phyloP scores from a whole-genome alignment of 345 rosid species.

The Gossypium raimondii region DNA sequence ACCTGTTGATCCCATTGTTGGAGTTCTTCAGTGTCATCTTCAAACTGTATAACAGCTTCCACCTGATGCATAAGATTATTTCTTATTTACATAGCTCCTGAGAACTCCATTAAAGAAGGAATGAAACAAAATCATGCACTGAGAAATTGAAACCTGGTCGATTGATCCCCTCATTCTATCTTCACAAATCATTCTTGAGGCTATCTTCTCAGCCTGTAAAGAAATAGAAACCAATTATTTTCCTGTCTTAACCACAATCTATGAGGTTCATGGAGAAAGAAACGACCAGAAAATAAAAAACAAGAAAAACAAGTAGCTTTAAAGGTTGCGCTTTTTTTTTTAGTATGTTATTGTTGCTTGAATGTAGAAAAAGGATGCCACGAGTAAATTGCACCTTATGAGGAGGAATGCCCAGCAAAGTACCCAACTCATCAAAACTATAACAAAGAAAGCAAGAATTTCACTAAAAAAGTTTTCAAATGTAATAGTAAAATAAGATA shows the following conservation, averaged over 20 bases:
- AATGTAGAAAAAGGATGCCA: background rate
- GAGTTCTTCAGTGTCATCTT: constrained; percentile 89
- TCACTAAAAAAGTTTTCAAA: background rate
- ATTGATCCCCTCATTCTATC: constrained; percentile 44
- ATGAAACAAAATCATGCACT: background rate
- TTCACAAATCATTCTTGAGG: constrained; percentile 90
- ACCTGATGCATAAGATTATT: constrained; percentile 41
- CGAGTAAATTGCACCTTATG: constrained; percentile 44
- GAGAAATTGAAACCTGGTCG: constrained; percentile 53
- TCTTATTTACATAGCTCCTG: background rate
- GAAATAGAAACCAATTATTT: background rate
- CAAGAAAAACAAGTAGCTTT: background rate
- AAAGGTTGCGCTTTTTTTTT: background rate
- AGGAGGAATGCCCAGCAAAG: constrained; percentile 90
- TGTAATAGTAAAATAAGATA: background rate
- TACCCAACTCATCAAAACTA: constrained; percentile 94
- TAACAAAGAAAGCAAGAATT: background rate
- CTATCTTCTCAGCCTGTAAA: constrained; percentile 87
- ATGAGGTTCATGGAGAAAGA: background rate
- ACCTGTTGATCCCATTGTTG: constrained; percentile 99
- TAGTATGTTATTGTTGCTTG: background rate
- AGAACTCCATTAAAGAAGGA: background rate
- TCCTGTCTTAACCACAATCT: background rate
- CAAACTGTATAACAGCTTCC: constrained; percentile 93
- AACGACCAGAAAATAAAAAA: background rate